Evolutionary conservation across 2,329 filamentous ascomycete genomes (phyloP).

Genomic region (Dactylonectria macrodidyma): DNA sequence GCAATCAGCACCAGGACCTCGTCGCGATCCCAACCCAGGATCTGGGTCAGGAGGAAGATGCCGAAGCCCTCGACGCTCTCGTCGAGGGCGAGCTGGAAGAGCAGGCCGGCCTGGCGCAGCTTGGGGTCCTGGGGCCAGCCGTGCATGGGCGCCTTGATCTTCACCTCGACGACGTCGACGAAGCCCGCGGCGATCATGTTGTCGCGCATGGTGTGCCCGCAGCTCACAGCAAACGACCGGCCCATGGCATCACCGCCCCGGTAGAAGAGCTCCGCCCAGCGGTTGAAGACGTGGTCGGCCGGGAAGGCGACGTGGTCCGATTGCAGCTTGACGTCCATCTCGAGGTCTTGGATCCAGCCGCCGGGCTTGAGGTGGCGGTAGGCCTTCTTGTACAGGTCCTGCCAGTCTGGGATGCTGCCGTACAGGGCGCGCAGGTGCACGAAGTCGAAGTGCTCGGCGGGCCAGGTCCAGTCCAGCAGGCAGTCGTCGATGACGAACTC

Average conservation of each 20-base stretch:
- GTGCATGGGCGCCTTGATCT: conserved; percentile 58
- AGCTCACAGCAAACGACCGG: conserved; percentile 43
- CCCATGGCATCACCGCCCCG: conserved; percentile 47
- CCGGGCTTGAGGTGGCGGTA: conserved; percentile 64
- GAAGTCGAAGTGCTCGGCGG: conserved; percentile 66
- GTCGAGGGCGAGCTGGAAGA: conserved; percentile 50
- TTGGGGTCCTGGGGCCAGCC: conserved; percentile 60
- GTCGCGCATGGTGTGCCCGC: conserved; percentile 39
- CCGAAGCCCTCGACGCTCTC: conserved; percentile 51
- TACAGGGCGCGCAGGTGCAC: conserved; percentile 71
- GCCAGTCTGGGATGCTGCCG: conserved; percentile 71
- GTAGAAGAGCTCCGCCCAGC: conserved; percentile 49
- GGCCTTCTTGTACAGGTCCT: conserved; percentile 65
- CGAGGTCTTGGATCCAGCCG: conserved; percentile 51
- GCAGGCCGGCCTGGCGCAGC: conserved; percentile 58
- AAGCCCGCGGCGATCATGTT: conserved; percentile 52
- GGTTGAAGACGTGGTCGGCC: conserved; percentile 44
- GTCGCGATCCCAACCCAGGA: conserved; percentile 49
- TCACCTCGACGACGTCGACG: conserved; percentile 50
- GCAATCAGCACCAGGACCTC: conserved; percentile 45
- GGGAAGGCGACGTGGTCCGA: conserved; percentile 35
- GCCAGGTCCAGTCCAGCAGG: conserved; percentile 60
- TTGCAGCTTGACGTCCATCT: conserved; percentile 43
- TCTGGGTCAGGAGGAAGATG: conserved; percentile 44
- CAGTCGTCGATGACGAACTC: conserved; percentile 55